Base-by-base conservation (phyloP, 495 filamentous ascomycete genomes). In the Aeminium ludgeri region DNA sequence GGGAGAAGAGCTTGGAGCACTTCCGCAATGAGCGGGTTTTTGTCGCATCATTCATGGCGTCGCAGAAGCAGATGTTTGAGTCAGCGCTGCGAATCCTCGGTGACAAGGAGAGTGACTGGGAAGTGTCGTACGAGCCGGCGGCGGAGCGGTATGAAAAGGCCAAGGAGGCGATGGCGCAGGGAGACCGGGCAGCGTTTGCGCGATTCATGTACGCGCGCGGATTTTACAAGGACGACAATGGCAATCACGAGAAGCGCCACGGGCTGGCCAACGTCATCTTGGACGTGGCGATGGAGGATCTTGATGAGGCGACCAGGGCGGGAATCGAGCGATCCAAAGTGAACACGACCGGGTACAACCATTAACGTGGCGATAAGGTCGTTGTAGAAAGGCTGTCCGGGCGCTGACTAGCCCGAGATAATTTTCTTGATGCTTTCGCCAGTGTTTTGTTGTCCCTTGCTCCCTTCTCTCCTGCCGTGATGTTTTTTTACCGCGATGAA, bases 271-370 rank as follows among this genome's bases (percentile, higher is more conserved):
- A 80, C 45, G 57, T 54, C 5, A 28, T 63, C 17, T 56, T 81
- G 20, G 70, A 63, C 0, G 51, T 81, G 44, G 63, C 69, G 6
- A 53, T 61, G 45, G 76, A 80, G 59, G 65, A 74, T 45, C 39
- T 80, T 41, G 74, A 79, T 49, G 72, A 70, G 52, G 55, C 54
- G 4, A 76, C 72, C 0, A 61, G 54, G 55, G 32, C 12, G 10
- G 52, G 45, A 13, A 36, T 55, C 6, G 38, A 48, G 29, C 44
- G 36, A 28, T 10, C 40, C 6, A 45, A 39, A 37, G 23, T 25
- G 4, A 25, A 25, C 23, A 4, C 23, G 23, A 25, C 23, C 4
- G 23, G 23, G 23, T 25, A 25, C 23, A 4, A 3, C 8, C 3
- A 8, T 3, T 25, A 25, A 4, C 8, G 8, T 25, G 23, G 23